Percentiles rank a stretch among this genome's conserved stretches.
Conservation (phyloP, 2,329 filamentous ascomycete species). For the Lasiodiplodia citricola region DNA sequence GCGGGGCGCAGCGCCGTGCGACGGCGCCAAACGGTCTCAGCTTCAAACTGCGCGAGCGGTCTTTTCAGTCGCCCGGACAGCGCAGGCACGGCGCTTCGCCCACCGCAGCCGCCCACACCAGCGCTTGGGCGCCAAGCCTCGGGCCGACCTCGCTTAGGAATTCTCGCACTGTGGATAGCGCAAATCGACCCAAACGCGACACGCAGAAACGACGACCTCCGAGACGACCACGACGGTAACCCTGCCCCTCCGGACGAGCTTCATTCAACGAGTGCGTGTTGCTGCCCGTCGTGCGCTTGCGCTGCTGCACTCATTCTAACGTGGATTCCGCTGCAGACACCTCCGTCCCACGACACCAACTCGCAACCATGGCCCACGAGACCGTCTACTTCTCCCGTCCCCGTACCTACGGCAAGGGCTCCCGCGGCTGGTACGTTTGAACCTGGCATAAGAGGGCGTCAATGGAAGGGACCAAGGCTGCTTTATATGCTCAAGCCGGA, state of each 20-base stretch:
- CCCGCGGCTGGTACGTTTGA: constrained; percentile 81
- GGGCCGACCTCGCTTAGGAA: constrained; percentile 28
- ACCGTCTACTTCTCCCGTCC: constrained; percentile 99
- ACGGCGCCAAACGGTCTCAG: constrained; percentile 1
- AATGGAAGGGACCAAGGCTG: constrained; percentile 6
- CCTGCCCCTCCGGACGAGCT: constrained; percentile 26
- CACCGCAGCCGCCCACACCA: constrained; percentile 3
- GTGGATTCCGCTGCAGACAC: constrained; percentile 8
- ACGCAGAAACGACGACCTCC: constrained; percentile 25
- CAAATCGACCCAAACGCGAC: constrained; percentile 21
- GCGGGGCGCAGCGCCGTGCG: constrained; percentile 7
- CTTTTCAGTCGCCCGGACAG: background rate
- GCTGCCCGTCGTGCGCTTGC: background rate
- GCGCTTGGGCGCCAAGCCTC: constrained; percentile 22
- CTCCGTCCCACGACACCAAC: constrained; percentile 33
- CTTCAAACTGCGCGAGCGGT: background rate
- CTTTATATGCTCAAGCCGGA: constrained; percentile 13
- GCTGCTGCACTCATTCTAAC: background rate
- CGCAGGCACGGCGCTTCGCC: background rate
- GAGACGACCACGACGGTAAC: constrained; percentile 26
- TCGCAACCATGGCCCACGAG: constrained; percentile 82
- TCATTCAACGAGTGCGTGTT: constrained; percentile 22
- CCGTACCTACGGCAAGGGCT: constrained; percentile 95
- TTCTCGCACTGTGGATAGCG: constrained; percentile 27
- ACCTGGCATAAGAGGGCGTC: background rate